Evolutionary conservation across 2,329 filamentous ascomycete species (phyloP), one percentile per base, ranked within the genome.

Genomic region (Fusarium foetens): DNA sequence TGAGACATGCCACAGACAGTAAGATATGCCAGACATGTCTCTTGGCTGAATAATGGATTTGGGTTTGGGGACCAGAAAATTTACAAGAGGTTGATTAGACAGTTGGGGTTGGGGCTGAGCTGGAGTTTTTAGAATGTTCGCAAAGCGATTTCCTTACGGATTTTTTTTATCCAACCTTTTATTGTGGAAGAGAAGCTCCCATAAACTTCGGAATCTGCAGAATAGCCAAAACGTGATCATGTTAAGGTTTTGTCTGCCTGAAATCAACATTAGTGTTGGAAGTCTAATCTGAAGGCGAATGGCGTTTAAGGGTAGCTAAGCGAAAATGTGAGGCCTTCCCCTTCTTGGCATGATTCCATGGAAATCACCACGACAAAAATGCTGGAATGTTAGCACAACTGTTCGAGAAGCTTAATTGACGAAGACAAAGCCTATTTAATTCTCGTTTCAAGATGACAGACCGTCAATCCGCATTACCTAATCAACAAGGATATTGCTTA

Each of bases 401-500:
- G 5, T 29, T 8, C 6, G 6, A 19, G 23, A 29, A 13, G 25
- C 23, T 19, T 19, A 23, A 53, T 38, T 4, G 4, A 53, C 27
- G 10, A 21, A n/a, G 9, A 27, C 2, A 39, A 16, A 27, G 5
- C 2, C 14, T 8, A 23, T 36, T 17, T 13, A 9, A 27, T n/a
- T 17, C 5, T 19, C 27, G 9, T n/a, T 29, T 7, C 8, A 29
- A 13, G 5, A 53, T n/a, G 3, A 53, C 23, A 29, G 9, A 39
- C 8, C 14, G 19, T 29, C 33, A 29, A n/a, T 27, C 23, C 8
- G 19, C 27, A 43, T 67, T 68, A 68, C 49, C 49, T 68, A 68
- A 68, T 62, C 63, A 68, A 12, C 66, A 68, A 45, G 66, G 66
- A 68, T 68, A 17, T 17, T 52, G 61, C 61, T 52, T 25, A 62